Evolutionary conservation across 2,329 filamentous ascomycete species (phyloP).

Genomic region (Fusarium hostae): DNA sequence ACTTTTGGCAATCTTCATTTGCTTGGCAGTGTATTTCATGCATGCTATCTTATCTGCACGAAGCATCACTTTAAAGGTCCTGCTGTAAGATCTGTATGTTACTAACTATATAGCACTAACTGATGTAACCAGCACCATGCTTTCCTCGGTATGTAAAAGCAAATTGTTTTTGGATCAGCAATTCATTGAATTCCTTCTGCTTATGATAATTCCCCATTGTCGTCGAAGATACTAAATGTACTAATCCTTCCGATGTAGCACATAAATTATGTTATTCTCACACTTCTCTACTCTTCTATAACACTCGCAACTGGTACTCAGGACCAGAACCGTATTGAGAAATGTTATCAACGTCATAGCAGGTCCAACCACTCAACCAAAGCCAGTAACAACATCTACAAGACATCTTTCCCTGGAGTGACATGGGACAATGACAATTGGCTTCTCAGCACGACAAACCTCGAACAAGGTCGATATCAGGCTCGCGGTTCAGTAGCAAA

Average conservation of each 20-base stretch:
- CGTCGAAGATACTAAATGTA: too few relatives aligned
- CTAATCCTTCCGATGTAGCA: background rate
- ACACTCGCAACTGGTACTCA: background rate
- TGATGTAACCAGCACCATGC: rapidly evolving
- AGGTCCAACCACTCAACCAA: rapidly evolving
- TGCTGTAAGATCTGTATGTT: rapidly evolving
- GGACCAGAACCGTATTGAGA: background rate
- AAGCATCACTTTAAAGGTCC: too few relatives aligned
- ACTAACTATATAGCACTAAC: rapidly evolving
- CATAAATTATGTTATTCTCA: background rate
- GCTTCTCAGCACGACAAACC: background rate
- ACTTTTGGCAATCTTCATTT: too few relatives aligned
- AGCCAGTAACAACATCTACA: background rate
- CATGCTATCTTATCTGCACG: too few relatives aligned
- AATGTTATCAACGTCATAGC: background rate
- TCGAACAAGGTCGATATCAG: constrained; percentile 4
- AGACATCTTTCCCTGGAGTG: background rate
- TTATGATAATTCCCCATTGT: background rate
- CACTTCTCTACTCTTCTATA: background rate
- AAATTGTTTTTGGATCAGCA: too few relatives aligned
- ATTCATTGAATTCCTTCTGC: background rate
- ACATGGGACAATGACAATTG: constrained; percentile 9
- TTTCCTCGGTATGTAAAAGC: background rate
- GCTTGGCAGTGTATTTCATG: too few relatives aligned
- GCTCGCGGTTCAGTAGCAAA: constrained; percentile 3